A percentile compares a stretch with the other conserved stretches of the same genome.
phyloP scores from a whole-genome alignment of 768 basidiomycete species.

The Chlorophyllum brunneum region DNA sequence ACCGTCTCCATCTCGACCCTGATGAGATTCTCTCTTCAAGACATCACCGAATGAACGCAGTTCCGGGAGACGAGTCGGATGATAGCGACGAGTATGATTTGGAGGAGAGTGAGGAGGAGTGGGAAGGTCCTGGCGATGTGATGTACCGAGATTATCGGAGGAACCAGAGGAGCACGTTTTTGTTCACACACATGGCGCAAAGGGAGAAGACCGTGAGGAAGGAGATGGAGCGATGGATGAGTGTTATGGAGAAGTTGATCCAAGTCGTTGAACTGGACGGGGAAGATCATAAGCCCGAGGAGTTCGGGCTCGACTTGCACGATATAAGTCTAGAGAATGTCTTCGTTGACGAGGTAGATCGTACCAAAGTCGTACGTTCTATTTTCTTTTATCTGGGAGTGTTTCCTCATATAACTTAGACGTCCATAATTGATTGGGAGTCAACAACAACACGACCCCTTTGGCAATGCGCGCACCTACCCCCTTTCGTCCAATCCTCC shows the following conservation, averaged over 20 bases:
- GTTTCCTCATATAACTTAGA: conserved; percentile 38
- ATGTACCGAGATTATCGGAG: conserved; percentile 85
- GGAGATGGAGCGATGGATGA: conserved; percentile 73
- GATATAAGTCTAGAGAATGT: conserved; percentile 84
- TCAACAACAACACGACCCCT: conserved; percentile 85
- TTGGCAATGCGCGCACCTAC: conserved; percentile 82
- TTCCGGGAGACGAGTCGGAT: conserved; percentile 72
- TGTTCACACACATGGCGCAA: conserved; percentile 63
- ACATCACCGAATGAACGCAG: conserved; percentile 63
- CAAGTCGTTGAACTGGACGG: conserved; percentile 25
- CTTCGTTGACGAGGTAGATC: conserved; percentile 71
- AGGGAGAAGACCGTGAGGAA: conserved; percentile 59
- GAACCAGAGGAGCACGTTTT: conserved; percentile 75
- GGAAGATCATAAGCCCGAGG: conserved; percentile 38
- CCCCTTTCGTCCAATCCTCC: conserved; percentile 74
- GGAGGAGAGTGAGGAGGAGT: conserved; percentile 77
- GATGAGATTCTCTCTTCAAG: conserved; percentile 69
- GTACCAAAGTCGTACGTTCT: conserved; percentile 62
- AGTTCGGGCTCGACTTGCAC: conserved; percentile 81
- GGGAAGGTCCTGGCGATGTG: conserved; percentile 70
- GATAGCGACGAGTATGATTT: conserved; percentile 77
- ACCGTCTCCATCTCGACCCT: conserved; percentile 77
- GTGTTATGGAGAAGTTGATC: conserved; percentile 58
- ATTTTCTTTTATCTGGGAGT: conserved; percentile 7
- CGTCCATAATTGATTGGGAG: conserved; percentile 89